Percentiles rank a stretch among this genome's conserved stretches.
These are phyloP conservation scores for Candida schatavii DNA, from an alignment of 805 yeast genomes.

Conservation along the genomic window DNA sequence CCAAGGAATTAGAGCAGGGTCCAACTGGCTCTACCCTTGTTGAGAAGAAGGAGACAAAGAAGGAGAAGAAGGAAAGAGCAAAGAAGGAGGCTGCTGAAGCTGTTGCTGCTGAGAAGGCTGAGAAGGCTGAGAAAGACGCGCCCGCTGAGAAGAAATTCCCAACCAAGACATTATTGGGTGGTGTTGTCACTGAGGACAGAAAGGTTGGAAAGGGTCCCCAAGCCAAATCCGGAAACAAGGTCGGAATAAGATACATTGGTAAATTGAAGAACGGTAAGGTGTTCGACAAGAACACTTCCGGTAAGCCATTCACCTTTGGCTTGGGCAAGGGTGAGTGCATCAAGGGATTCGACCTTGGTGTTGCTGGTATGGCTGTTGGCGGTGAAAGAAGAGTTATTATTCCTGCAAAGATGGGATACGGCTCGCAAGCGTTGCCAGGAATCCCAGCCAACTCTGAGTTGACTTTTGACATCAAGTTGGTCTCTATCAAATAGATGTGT, in stretches of 20 bases:
- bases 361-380: slow-evolving; percentile 97
- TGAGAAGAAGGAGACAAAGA: slow-evolving; percentile 21
- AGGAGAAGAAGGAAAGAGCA: slow-evolving; percentile 24
- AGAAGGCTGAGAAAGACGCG: slow-evolving; percentile 11
- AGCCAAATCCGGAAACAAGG: slow-evolving; percentile 86
- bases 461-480: slow-evolving; percentile 93
- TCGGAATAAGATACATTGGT: slow-evolving; percentile 97
- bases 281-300: slow-evolving; percentile 95
- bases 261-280: slow-evolving; percentile 95
- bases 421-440: slow-evolving; percentile 91
- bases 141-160: slow-evolving; percentile 45
- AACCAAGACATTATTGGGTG: slow-evolving; percentile 84
- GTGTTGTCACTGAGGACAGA: slow-evolving; percentile 91
- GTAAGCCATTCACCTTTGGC: slow-evolving; percentile 89
- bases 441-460: slow-evolving; percentile 97
- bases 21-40: slow-evolving; percentile 60
- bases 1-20: slow-evolving; percentile 90
- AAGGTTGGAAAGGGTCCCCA: slow-evolving; percentile 81
- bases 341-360: slow-evolving; percentile 98
- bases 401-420: slow-evolving; percentile 96
- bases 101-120: slow-evolving; percentile 18
- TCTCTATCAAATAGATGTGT: slow-evolving; percentile 77
- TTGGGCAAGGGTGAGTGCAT: slow-evolving; percentile 98
- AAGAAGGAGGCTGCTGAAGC: slow-evolving; percentile 27
- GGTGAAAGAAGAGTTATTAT: slow-evolving; percentile 98